Conservation (phyloP, 2,329 filamentous ascomycete species). For the Xylaria sp. region DNA sequence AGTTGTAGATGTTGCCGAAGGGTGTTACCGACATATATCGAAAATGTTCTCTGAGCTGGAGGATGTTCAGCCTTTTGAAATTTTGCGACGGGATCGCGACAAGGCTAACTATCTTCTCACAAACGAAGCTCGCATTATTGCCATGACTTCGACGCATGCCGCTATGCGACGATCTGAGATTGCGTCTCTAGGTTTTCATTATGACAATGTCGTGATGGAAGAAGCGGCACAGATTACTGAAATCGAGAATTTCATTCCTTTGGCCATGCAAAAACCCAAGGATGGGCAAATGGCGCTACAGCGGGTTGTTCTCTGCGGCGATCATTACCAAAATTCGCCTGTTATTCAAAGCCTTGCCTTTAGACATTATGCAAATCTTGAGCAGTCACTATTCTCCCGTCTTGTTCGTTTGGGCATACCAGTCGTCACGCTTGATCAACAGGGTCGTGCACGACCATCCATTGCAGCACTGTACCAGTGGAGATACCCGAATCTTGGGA, state of each 20-base stretch:
- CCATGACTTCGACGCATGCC: constrained; percentile 98
- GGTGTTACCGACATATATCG: constrained; percentile 88
- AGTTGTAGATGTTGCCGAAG: constrained; percentile 80
- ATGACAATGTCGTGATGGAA: constrained; percentile 98
- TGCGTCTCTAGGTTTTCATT: constrained; percentile 90
- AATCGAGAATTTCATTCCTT: constrained; percentile 94
- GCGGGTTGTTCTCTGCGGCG: constrained; percentile 90
- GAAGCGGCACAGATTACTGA: constrained; percentile 98
- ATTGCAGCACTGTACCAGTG: constrained; percentile 93
- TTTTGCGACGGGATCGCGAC: constrained; percentile 86
- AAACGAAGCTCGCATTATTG: constrained; percentile 96
- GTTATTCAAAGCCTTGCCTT: constrained; percentile 95
- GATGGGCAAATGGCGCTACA: constrained; percentile 81
- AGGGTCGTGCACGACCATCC: constrained; percentile 87
- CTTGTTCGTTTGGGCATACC: constrained; percentile 94
- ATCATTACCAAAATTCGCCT: constrained; percentile 96
- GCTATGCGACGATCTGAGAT: constrained; percentile 95
- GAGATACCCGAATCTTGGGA: constrained; percentile 85
- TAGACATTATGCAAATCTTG: constrained; percentile 92
- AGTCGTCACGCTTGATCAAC: constrained; percentile 87
- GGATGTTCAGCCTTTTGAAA: constrained; percentile 94
- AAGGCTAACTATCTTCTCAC: constrained; percentile 96
- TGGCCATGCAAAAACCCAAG: constrained; percentile 87
- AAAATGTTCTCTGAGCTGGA: constrained; percentile 93
- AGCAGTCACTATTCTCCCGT: constrained; percentile 93